Percentiles rank a stretch among this genome's conserved stretches.
phyloP scores from a whole-genome alignment of 163 green algal genomes.

The Chloromonas sp. region DNA sequence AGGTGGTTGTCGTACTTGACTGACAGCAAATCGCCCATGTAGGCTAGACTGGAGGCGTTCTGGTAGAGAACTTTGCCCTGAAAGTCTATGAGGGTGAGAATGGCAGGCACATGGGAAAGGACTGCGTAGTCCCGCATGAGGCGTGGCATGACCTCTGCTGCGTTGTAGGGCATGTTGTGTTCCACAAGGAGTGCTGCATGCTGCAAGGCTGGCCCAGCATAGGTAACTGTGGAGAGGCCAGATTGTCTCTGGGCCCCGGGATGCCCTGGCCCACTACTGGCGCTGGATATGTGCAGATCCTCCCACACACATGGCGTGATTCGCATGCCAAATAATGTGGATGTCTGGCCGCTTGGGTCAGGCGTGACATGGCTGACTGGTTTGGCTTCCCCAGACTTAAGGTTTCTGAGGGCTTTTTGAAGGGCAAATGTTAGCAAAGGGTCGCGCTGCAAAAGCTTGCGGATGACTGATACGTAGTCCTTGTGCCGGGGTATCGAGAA shows the following conservation, averaged over 20 bases:
- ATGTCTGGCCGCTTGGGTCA: slow-evolving; percentile 29
- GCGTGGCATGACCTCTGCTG: slow-evolving; percentile 38
- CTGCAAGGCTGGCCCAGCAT: no score
- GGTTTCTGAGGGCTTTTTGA: slow-evolving; percentile 37
- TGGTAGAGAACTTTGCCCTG: slow-evolving; percentile 37
- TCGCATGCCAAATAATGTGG: slow-evolving; percentile 34
- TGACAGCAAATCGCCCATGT: slow-evolving; percentile 35
- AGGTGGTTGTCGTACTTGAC: slow-evolving; percentile 20
- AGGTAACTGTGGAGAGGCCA: no score
- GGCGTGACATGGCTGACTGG: slow-evolving; percentile 37
- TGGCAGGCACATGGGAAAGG: slow-evolving; percentile 40
- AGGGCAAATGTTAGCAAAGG: slow-evolving; percentile 39
- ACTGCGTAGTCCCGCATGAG: slow-evolving; percentile 44
- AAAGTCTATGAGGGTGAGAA: slow-evolving; percentile 48
- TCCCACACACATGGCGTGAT: slow-evolving; percentile 38
- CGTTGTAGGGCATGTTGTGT: slow-evolving; percentile 41
- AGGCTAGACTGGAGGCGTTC: slow-evolving; percentile 39
- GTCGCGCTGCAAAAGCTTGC: slow-evolving; percentile 33
- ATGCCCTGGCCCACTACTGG: no score
- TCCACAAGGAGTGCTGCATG: slow-evolving; percentile 27
- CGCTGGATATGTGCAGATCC: not conserved
- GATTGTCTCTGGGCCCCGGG: no score
- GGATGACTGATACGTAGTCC: slow-evolving; percentile 33
- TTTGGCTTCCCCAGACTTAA: slow-evolving; percentile 24
- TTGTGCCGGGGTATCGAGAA: slow-evolving; percentile 17